phyloP scores from a whole-genome alignment of 192 early-diverging fungal species.

The Coemansia guatemalensis region DNA sequence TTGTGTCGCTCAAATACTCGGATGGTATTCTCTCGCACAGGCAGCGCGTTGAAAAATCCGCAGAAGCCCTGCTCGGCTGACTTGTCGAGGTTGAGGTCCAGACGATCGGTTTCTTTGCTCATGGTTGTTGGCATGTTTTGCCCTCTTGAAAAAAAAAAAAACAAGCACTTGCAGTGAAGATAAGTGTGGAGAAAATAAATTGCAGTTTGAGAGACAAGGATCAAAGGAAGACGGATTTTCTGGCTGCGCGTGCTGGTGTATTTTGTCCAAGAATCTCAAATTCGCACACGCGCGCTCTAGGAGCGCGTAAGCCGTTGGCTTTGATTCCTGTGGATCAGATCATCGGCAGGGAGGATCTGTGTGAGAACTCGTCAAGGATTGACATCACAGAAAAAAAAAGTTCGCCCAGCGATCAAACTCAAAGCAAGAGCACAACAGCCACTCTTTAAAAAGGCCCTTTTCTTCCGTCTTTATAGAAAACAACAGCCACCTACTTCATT shows the following conservation, averaged over 20 bases:
- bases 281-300: neutral
- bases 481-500: no score
- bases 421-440: neutral
- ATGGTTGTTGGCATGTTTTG: constrained; percentile 6
- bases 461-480: neutral
- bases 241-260: neutral
- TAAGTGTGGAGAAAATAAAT: neutral
- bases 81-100: constrained; percentile 39
- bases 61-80: constrained; percentile 48
- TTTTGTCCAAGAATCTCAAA: neutral
- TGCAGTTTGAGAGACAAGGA: neutral
- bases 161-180: neutral
- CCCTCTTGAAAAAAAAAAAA: neutral
- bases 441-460: neutral
- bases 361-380: neutral
- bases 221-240: neutral
- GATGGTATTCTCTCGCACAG: constrained; percentile 37
- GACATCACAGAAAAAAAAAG: neutral
- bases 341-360: neutral
- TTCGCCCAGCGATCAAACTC: neutral
- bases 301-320: neutral
- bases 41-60: constrained; percentile 31
- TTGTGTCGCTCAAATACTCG: constrained; percentile 53
- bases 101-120: constrained; percentile 34
- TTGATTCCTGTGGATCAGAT: neutral